Evolutionary conservation across 2,329 filamentous ascomycete genomes (phyloP).

Genomic region (Onygena corvina): DNA sequence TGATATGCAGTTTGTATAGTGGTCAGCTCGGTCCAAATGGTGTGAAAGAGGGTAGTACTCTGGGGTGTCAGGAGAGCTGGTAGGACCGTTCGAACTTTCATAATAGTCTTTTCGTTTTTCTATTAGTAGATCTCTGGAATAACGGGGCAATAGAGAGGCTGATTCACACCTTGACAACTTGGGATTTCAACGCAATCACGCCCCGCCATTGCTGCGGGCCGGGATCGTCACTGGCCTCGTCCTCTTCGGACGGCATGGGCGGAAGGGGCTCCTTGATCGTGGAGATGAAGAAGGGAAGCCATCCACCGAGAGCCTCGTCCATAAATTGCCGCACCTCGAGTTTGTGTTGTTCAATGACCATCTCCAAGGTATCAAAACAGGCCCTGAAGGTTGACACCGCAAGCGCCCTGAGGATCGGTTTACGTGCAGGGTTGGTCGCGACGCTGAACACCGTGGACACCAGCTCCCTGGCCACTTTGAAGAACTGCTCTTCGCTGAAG

Average conservation of each 20-base stretch:
- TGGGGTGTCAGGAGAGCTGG: slow-evolving; percentile 69
- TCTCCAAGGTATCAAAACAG: slow-evolving; percentile 91
- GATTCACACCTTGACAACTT: slow-evolving; percentile 69
- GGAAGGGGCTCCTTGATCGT: slow-evolving; percentile 66
- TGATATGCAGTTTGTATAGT: slow-evolving; percentile 62
- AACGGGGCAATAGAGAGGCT: too few relatives aligned
- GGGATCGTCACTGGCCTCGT: slow-evolving; percentile 45
- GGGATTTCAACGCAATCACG: slow-evolving; percentile 73
- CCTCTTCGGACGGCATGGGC: slow-evolving; percentile 42
- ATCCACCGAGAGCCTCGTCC: slow-evolving; percentile 67
- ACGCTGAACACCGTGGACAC: slow-evolving; percentile 74
- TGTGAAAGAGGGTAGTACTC: slow-evolving; percentile 69
- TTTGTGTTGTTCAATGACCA: slow-evolving; percentile 89
- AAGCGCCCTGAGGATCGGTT: slow-evolving; percentile 64
- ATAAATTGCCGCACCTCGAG: slow-evolving; percentile 78
- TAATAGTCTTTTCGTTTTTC: too few relatives aligned
- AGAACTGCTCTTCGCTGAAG: slow-evolving; percentile 90
- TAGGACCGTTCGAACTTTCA: slow-evolving; percentile 79
- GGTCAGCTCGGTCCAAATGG: slow-evolving; percentile 78
- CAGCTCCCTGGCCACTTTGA: slow-evolving; percentile 73
- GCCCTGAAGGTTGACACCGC: slow-evolving; percentile 81
- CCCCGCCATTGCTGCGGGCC: slow-evolving; percentile 63
- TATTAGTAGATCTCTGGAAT: too few relatives aligned
- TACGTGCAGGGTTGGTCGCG: slow-evolving; percentile 61
- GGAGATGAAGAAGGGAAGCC: slow-evolving; percentile 80